Conservation (phyloP, 768 basidiomycete species). For the Neoboletus magnificus region DNA sequence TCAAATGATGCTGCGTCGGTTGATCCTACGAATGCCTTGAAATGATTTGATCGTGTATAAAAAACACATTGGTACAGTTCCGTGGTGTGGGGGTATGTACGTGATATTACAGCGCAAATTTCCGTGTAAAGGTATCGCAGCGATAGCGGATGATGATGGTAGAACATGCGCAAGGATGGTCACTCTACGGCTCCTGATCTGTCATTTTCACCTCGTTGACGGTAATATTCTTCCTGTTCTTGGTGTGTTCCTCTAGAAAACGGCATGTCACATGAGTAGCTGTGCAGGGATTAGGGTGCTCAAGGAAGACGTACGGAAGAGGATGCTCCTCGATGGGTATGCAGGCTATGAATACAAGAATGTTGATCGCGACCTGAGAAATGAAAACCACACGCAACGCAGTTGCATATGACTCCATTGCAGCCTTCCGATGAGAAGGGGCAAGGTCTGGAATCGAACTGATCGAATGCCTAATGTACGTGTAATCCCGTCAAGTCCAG, state of each 20-base stretch:
- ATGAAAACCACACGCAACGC: conserved; percentile 83
- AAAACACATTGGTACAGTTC: conserved; percentile 23
- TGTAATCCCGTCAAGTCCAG: conserved; percentile 11
- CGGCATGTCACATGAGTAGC: conserved; percentile 13
- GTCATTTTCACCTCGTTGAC: conserved; percentile 30
- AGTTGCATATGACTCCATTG: conserved; percentile 73
- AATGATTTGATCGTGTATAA: conserved; percentile 14
- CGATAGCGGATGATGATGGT: conserved; percentile 5
- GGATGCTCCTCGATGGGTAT: conserved; percentile 74
- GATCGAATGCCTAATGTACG: conserved; percentile 57
- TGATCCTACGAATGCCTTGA: neutral
- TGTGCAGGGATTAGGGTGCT: conserved; percentile 10
- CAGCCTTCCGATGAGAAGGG: conserved; percentile 52
- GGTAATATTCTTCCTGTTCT: conserved; percentile 58
- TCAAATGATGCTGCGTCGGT: neutral
- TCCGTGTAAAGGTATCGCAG: conserved; percentile 23
- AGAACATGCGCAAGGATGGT: conserved; percentile 12
- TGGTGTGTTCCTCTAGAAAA: conserved; percentile 53
- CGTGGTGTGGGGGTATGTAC: conserved; percentile 23
- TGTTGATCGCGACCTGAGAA: conserved; percentile 64
- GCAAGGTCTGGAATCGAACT: conserved; percentile 65
- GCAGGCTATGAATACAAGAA: conserved; percentile 64
- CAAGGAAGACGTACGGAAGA: conserved; percentile 39
- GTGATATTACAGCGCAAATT: conserved; percentile 30
- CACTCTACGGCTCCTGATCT: conserved; percentile 16